Percentiles rank a stretch among this genome's conserved stretches.
Evolutionary conservation across 768 basidiomycete species (phyloP).

Genomic region (Chalciporus sphaerocephalus): DNA sequence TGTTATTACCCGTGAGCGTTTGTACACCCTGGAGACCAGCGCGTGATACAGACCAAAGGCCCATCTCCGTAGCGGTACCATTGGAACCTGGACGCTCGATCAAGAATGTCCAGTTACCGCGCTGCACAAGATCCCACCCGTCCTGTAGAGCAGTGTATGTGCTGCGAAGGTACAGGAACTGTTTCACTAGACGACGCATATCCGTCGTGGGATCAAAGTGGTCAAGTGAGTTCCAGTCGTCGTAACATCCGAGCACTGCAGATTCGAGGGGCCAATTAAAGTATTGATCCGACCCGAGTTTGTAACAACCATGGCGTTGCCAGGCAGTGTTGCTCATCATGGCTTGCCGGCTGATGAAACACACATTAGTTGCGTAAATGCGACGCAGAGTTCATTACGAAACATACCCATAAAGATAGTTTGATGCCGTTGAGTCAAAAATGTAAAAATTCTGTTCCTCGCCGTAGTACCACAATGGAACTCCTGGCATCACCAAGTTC

Average conservation of each 20-base stretch:
- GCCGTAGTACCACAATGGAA: slow-evolving; percentile 82
- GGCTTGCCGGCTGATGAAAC: slow-evolving; percentile 69
- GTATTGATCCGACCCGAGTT: slow-evolving; percentile 85
- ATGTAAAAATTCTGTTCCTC: slow-evolving; percentile 91
- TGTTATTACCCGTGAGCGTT: slow-evolving; percentile 53
- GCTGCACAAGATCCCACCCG: slow-evolving; percentile 78
- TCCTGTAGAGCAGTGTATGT: slow-evolving; percentile 76
- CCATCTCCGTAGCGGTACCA: slow-evolving; percentile 74
- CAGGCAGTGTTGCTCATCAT: slow-evolving; percentile 84
- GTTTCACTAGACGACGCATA: slow-evolving; percentile 66
- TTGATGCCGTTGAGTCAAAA: slow-evolving; percentile 82
- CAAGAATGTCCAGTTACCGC: slow-evolving; percentile 78
- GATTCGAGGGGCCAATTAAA: slow-evolving; percentile 89
- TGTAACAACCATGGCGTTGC: slow-evolving; percentile 92
- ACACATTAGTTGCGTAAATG: slow-evolving; percentile 1
- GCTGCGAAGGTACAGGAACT: slow-evolving; percentile 66
- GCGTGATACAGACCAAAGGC: slow-evolving; percentile 79
- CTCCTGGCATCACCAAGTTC: slow-evolving; percentile 79
- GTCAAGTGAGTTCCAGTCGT: slow-evolving; percentile 90
- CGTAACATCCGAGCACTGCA: slow-evolving; percentile 74
- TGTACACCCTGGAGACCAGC: slow-evolving; percentile 58
- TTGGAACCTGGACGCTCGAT: slow-evolving; percentile 87
- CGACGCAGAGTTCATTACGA: neutral
- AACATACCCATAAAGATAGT: slow-evolving; percentile 83
- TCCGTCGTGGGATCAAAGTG: slow-evolving; percentile 91